Evolutionary conservation across 2,329 filamentous ascomycete genomes (phyloP), one percentile per base, ranked within the genome.

Genomic region (Graphiopsis chlorocephala): DNA sequence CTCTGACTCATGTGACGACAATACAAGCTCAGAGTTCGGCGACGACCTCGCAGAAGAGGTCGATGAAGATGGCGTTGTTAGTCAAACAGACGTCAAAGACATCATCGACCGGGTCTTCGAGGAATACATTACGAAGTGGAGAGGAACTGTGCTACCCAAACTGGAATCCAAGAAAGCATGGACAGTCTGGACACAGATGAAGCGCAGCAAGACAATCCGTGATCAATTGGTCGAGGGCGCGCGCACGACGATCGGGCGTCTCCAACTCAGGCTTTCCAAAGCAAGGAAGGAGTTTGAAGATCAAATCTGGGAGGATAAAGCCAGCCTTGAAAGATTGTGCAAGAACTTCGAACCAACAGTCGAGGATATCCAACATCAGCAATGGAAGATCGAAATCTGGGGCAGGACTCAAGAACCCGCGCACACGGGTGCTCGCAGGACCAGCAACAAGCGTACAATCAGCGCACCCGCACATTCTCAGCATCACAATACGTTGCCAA

Each of bases 281-380:
- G 75, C 87, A 17, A 81, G 81, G 11, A 70, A 80, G 1, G 82
- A 86, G 23, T 85, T 92, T 35, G 68, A 81, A 25, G 69, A 74
- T 0, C 78, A 83, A 17, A 5, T n/a, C 15, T 60, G 63, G 78
- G 7, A 79, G 85, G 11, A 73, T 77, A 6, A 70, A 74, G 4
- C 78, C 85, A 25, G 76, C 83, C 15, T 67, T 70, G 2, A 86
- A 88, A 14, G 79, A 93, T 28, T 73, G 70, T 87, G 87, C 57
- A 76, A 78, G 12, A 83, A 78, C 38, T 78, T 96, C 63, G 87
- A 94, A 65, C 78, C 81, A 4, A 92, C 83, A 3, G 77, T 97
- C 0, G 83, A 85, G 38, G 84, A 90, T 63, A 84, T 85, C 57
- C 79, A 88, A 70, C 76, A 85, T 45, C 74, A 82, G 10, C 71